phyloP scores from a whole-genome alignment of 2,329 filamentous ascomycete species.

The Aspergillus sp. region DNA sequence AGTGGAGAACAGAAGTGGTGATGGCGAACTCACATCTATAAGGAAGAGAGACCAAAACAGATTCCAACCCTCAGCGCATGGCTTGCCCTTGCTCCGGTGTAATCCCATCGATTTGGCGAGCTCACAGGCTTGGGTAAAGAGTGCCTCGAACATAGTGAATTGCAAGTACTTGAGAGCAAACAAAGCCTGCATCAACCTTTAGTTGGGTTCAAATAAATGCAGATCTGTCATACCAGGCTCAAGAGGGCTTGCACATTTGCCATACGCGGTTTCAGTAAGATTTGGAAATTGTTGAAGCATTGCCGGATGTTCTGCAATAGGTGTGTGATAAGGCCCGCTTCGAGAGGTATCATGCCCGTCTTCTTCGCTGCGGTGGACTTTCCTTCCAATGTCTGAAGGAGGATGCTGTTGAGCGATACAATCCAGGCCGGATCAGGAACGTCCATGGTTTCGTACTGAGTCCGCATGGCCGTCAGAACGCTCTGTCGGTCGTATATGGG shows the following conservation, averaged over 20 bases:
- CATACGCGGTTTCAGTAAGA: background rate
- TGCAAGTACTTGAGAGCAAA: background rate
- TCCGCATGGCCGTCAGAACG: background rate
- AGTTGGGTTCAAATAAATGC: background rate
- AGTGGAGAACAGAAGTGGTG: background rate
- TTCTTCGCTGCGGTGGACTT: background rate
- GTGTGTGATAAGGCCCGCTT: background rate
- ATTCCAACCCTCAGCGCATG: background rate
- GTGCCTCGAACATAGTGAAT: background rate
- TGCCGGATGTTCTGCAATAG: background rate
- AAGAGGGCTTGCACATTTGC: background rate
- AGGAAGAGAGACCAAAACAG: background rate
- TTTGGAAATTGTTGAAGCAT: background rate
- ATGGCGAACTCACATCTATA: background rate
- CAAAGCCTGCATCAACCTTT: background rate
- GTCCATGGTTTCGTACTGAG: background rate
- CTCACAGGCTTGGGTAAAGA: background rate
- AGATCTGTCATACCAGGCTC: background rate
- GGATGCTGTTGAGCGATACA: background rate
- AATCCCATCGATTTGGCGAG: background rate
- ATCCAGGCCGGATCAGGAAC: background rate
- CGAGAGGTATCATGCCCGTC: background rate
- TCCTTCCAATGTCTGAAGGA: background rate
- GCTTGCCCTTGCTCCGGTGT: background rate
- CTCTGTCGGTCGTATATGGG: background rate